Conservation (phyloP, 257 asterid species). For the Nemophila menziesii region DNA sequence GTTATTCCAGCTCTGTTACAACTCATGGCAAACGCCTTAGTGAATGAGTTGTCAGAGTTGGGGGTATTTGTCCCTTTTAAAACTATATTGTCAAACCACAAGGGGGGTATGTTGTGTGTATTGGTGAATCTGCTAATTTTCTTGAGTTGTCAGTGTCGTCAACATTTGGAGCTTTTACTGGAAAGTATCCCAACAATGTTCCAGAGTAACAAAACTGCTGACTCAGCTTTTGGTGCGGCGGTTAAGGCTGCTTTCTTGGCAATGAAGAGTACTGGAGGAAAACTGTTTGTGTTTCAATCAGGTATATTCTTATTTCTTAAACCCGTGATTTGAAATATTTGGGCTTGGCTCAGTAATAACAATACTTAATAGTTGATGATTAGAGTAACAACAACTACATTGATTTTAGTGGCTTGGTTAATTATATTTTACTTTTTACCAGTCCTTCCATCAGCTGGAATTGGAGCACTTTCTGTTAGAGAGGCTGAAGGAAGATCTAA, state of each 20-base stretch:
- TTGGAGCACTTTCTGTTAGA: slow-evolving; percentile 95
- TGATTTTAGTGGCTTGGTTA: not conserved
- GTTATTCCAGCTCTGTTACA: no score
- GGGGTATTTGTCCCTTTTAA: no score
- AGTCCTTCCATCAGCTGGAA: slow-evolving; percentile 83
- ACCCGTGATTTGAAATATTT: not conserved
- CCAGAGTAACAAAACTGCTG: slow-evolving; percentile 67
- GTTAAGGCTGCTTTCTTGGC: slow-evolving; percentile 97
- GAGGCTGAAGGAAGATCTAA: slow-evolving; percentile 97
- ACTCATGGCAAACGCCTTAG: no score
- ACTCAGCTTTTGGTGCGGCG: slow-evolving; percentile 94
- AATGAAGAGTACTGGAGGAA: slow-evolving; percentile 91
- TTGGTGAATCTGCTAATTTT: slow-evolving; percentile 10
- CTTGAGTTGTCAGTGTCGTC: slow-evolving; percentile 52
- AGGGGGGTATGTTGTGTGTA: not conserved
- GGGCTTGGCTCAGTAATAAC: not conserved
- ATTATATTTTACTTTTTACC: slow-evolving; percentile 18
- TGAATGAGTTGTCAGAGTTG: no score
- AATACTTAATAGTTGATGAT: not conserved
- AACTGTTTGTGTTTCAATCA: slow-evolving; percentile 92
- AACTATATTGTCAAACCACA: no score
- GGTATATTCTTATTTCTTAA: slow-evolving; percentile 28
- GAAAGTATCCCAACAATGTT: slow-evolving; percentile 91
- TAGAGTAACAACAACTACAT: not conserved
- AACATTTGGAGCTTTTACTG: slow-evolving; percentile 72